Percentiles rank a stretch among this genome's conserved stretches.
Evolutionary conservation across 306 rosid species (phyloP).

Genomic region (Quercus agrifolia): DNA sequence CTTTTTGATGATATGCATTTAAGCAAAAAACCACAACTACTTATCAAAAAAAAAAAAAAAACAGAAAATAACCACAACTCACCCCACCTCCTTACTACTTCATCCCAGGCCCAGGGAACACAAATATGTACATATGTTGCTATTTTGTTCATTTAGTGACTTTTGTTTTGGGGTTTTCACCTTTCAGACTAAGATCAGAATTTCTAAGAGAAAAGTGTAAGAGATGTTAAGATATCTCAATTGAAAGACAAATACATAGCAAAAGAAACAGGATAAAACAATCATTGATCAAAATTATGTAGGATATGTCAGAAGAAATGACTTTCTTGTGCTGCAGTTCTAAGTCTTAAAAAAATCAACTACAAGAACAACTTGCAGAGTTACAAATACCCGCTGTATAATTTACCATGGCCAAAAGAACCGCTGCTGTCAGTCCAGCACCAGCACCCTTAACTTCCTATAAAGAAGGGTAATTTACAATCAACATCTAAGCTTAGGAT

Average conservation of each 20-base stretch:
- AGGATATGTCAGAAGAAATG: background rate
- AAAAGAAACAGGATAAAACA: conserved; percentile 1
- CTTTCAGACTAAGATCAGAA: background rate
- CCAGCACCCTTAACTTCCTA: conserved; percentile 97
- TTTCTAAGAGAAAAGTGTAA: background rate
- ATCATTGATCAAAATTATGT: background rate
- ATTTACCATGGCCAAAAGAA: conserved; percentile 89
- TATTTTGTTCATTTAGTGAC: background rate
- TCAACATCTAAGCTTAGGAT: conserved; percentile 19
- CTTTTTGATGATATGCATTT: background rate
- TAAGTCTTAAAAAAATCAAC: background rate
- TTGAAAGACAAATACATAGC: background rate
- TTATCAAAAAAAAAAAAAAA: too few species aligned
- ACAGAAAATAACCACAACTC: background rate
- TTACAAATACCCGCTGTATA: conserved; percentile 24
- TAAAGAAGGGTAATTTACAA: conserved; percentile 20
- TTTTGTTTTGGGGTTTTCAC: background rate
- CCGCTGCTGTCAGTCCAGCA: conserved; percentile 96
- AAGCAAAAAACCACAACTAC: background rate
- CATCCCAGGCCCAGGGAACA: background rate
- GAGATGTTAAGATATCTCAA: background rate
- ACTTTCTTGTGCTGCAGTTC: background rate
- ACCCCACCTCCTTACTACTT: background rate
- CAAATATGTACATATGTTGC: background rate
- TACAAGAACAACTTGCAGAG: conserved; percentile 6